Percentiles rank a stretch among this genome's conserved stretches.
Conservation (phyloP, 2,329 filamentous ascomycete genomes). For the Calonectria pauciramosa region DNA sequence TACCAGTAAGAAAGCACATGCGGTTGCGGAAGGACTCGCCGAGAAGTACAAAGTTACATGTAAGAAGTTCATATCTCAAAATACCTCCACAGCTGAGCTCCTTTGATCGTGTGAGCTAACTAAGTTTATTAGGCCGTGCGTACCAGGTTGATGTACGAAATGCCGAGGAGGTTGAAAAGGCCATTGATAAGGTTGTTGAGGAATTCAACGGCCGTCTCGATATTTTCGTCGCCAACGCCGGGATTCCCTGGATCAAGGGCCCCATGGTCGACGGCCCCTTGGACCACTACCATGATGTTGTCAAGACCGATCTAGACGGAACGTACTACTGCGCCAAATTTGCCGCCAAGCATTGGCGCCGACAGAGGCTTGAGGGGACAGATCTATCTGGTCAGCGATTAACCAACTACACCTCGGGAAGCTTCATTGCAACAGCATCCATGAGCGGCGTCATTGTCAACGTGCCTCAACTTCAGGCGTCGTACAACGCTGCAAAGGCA, state of each 20-base stretch:
- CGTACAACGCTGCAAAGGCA: constrained; percentile 69
- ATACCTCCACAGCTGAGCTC: background rate
- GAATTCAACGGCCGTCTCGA: constrained; percentile 81
- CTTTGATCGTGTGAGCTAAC: background rate
- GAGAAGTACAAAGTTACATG: constrained; percentile 74
- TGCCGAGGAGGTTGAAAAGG: constrained; percentile 62
- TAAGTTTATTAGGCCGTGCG: constrained; percentile 63
- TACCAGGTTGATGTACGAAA: constrained; percentile 71
- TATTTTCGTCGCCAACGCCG: constrained; percentile 82
- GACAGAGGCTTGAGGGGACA: constrained; percentile 76
- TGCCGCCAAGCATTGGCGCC: constrained; percentile 75
- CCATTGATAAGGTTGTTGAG: constrained; percentile 63
- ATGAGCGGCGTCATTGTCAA: constrained; percentile 66
- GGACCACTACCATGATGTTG: constrained; percentile 75
- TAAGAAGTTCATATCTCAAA: constrained; percentile 51
- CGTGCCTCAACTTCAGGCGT: constrained; percentile 64
- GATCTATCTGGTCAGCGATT: constrained; percentile 32
- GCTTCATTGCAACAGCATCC: constrained; percentile 65
- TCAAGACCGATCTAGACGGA: constrained; percentile 78
- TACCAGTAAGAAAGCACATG: constrained; percentile 71
- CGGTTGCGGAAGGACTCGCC: constrained; percentile 71
- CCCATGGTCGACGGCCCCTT: constrained; percentile 74
- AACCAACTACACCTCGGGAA: constrained; percentile 51
- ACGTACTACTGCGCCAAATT: constrained; percentile 81
- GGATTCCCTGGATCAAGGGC: constrained; percentile 79